Evolutionary conservation across 2,329 filamentous ascomycete genomes (phyloP), one percentile per base, ranked within the genome.

Genomic region (Aspergillus pseudonomiae): DNA sequence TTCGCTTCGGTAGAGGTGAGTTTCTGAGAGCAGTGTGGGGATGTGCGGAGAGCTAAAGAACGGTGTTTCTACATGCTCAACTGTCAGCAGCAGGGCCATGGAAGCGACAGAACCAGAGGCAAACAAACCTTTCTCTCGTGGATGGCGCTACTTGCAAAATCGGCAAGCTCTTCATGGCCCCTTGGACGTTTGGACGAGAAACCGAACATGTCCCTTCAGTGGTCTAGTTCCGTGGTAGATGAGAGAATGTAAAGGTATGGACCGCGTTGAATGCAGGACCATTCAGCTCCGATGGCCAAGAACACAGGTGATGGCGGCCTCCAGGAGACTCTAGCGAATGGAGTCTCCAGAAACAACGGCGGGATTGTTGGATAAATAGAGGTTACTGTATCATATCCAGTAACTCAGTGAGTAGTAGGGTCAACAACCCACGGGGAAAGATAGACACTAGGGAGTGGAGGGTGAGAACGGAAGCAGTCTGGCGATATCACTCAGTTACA

Each of bases 151-250:
- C 91, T n/a, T 75, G 85, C 64, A 87, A 91, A 75, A 82, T 90
- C 67, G 75, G 89, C 54, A 86, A 91, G 74, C 80, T 88, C 69
- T 85, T 79, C 64, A 76, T 90, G 45, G 12, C 73, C 73, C 60
- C 74, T 69, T 45, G 57, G 70, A 45, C 74, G 73, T 61, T 76
- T 76, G 36, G 61, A 56, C 21, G 68, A 59, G 52, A 66, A 63
- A 30, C 58, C 59, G 52, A 70, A 70, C 74, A 76, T 75, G 50
- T 16, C 54, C 55, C 41, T 59, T 89, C 89, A 63, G 84, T 78
- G 3, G 68, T 68, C 64, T 83, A 78, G 39, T 87, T 87, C 88
- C 53, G 88, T 79, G 21, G 10, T 5, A 46, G 43, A 24, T 6
- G 21, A 21, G 11, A 24, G 12, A 46, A 14, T 24, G 39, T n/a